Evolutionary conservation across 1,284 basidiomycete species (phyloP), one percentile per base, ranked within the genome.

Genomic region (Singerocomus inundabilis): DNA sequence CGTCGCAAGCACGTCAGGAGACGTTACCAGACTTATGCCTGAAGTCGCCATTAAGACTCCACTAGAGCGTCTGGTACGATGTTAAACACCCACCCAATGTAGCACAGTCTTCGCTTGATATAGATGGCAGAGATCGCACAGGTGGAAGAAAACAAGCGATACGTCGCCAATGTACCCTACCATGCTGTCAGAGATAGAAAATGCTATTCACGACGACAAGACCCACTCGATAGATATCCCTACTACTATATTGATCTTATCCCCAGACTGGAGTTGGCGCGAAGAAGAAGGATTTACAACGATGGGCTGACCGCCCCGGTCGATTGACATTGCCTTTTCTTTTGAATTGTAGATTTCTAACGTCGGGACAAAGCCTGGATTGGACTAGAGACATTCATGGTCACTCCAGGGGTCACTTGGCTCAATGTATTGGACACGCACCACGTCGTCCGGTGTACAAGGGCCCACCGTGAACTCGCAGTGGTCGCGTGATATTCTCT

Each of bases 401-500:
- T 56, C 13, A 42, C 1, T 13, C 25, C 5, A 2, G 15, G 18
- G 15, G n/a, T 15, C 29, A 11, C 15, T 25, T 42, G 8, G 6
- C 28, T 28, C 1, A 15, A 13, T 26, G 15, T 2, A n/a, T 21
- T 24, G 24, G 18, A 1, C 8, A 64, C 83, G 49, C 56, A 86
- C 86, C 50, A 75, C 73, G 53, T 84, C 74, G 31, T 80, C 76
- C 12, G 66, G 58, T 0, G 75, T 64, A 51, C 72, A 81, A 6
- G 69, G 56, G 2, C 74, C 80, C 8, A 88, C 80, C 12, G 69
- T 64, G 48, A 88, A 76, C 37, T 73, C 64, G 37, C 77, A 78
- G 58, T 86, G 81, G 31, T 77, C 68, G 32, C 74, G 72, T 0
- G 85, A 88, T 48, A 88, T 72, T 57, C 79, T 82, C 59, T 81